Percentiles rank a stretch among this genome's conserved stretches.
These are phyloP conservation scores for Teunomyces stri DNA, from an alignment of 805 yeast genomes.

Conservation along the genomic window DNA sequence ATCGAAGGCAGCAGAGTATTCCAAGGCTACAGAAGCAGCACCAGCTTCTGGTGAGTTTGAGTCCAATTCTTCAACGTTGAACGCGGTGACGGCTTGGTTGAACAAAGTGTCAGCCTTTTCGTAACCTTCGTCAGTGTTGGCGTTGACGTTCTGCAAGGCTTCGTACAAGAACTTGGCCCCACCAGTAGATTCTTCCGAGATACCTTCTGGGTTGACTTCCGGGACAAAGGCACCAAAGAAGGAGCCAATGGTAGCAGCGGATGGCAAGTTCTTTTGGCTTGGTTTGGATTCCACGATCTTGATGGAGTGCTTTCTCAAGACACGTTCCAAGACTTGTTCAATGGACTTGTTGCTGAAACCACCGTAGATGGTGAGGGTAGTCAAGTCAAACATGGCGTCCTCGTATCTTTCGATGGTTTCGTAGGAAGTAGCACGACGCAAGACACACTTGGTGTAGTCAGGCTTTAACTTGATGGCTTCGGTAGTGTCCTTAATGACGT, in stretches of 20 bases:
- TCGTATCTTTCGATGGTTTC: conserved; percentile 75
- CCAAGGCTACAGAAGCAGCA: conserved; percentile 67
- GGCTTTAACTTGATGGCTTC: conserved; percentile 83
- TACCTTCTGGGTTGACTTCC: conserved; percentile 49
- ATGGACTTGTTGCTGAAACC: conserved; percentile 76
- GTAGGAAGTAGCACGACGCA: conserved; percentile 91
- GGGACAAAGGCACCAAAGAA: conserved; percentile 83
- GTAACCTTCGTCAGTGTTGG: conserved; percentile 56
- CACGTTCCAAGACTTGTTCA: conserved; percentile 83
- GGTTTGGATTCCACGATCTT: conserved; percentile 60
- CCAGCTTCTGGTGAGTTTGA: conserved; percentile 38
- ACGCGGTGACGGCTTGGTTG: conserved; percentile 56
- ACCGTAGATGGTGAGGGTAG: conserved; percentile 82
- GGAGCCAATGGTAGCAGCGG: conserved; percentile 78
- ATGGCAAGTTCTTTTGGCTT: conserved; percentile 61
- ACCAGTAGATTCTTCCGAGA: conserved; percentile 51
- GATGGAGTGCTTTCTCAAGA: conserved; percentile 76
- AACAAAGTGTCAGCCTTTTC: conserved; percentile 58
- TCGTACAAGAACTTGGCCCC: conserved; percentile 61
- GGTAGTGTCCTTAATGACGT: conserved; percentile 85
- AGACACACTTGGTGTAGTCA: conserved; percentile 84
- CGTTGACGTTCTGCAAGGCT: conserved; percentile 56
- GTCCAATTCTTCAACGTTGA: conserved; percentile 31
- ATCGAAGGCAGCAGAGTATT: conserved; percentile 77
- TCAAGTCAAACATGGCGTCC: conserved; percentile 88